Percentiles rank a stretch among this genome's conserved stretches.
Conservation (phyloP, 371 early-diverging fungal genomes). For the Mortierella polycephala region DNA sequence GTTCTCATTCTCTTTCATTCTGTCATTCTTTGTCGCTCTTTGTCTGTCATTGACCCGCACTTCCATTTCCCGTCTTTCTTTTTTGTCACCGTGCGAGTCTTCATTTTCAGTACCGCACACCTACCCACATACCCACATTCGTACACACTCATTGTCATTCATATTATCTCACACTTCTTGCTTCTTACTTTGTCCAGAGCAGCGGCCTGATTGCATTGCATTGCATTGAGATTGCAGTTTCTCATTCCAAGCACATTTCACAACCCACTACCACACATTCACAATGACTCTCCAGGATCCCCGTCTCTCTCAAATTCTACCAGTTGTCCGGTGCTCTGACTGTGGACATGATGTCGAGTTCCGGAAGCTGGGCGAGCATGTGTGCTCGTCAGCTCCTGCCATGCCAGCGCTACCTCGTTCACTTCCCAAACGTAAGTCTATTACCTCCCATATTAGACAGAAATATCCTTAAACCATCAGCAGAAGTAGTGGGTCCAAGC, state of each 20-base stretch:
- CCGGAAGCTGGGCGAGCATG: conserved; percentile 66
- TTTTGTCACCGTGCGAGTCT: not conserved
- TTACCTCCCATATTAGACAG: too few relatives aligned
- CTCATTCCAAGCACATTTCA: not conserved
- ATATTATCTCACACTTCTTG: not conserved
- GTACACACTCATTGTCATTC: not conserved
- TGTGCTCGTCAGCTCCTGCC: conserved; percentile 67
- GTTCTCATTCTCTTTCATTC: not conserved
- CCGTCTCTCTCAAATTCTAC: conserved; percentile 71
- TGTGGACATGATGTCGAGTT: conserved; percentile 72
- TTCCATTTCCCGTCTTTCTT: not conserved
- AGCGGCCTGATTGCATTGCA: not conserved
- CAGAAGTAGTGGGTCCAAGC: too few relatives aligned
- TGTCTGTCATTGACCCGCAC: conserved; percentile 3
- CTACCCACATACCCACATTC: not conserved
- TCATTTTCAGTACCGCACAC: not conserved
- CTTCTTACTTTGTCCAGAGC: not conserved
- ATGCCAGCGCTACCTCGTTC: conserved; percentile 63
- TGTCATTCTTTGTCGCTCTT: not conserved
- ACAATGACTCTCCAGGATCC: conserved; percentile 41
- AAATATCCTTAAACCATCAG: too few relatives aligned
- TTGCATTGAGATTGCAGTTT: not conserved
- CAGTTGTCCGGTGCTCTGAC: conserved; percentile 71
- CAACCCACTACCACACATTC: not conserved
- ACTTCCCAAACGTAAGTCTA: conserved; percentile 34